A percentile compares a stretch with the other conserved stretches of the same genome.
Conservation (phyloP, 2,329 filamentous ascomycete species). For the Colletotrichum phormii region DNA sequence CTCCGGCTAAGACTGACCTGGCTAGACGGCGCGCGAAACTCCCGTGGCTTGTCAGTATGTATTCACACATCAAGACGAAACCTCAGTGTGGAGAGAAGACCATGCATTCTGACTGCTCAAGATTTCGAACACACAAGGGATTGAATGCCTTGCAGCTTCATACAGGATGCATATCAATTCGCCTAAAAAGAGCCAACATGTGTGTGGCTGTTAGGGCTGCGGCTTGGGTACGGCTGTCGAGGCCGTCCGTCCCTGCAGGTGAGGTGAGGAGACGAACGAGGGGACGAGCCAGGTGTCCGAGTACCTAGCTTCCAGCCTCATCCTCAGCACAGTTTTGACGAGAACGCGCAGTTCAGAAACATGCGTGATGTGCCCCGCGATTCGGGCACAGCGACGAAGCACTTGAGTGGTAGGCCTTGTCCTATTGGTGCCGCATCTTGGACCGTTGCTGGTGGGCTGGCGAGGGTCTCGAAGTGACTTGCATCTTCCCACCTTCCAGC, state of each 20-base stretch:
- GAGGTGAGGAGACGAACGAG: neutral
- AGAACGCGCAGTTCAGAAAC: neutral
- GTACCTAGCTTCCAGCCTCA: slow-evolving; percentile 19
- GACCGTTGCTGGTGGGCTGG: slow-evolving; percentile 20
- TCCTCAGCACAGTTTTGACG: slow-evolving; percentile 23
- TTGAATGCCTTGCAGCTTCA: slow-evolving; percentile 16
- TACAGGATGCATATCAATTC: neutral
- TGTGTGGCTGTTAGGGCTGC: slow-evolving; percentile 12
- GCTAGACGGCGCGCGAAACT: neutral
- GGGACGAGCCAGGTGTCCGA: neutral
- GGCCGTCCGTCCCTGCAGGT: slow-evolving; percentile 1
- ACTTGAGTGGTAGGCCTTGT: neutral
- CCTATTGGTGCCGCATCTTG: slow-evolving; percentile 10
- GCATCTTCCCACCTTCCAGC: slow-evolving; percentile 34
- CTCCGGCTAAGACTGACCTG: neutral
- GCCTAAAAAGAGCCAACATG: neutral
- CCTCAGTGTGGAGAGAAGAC: neutral
- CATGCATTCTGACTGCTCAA: neutral
- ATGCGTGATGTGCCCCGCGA: slow-evolving; percentile 30
- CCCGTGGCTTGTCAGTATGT: neutral
- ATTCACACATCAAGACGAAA: neutral
- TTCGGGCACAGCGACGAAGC: slow-evolving; percentile 4
- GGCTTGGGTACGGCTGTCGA: neutral
- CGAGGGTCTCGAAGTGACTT: slow-evolving; percentile 33
- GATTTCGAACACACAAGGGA: slow-evolving; percentile 1